Evolutionary conservation across 1,284 basidiomycete genomes (phyloP), one percentile per base, ranked within the genome.

Genomic region (Lignosus rhinocerotis): DNA sequence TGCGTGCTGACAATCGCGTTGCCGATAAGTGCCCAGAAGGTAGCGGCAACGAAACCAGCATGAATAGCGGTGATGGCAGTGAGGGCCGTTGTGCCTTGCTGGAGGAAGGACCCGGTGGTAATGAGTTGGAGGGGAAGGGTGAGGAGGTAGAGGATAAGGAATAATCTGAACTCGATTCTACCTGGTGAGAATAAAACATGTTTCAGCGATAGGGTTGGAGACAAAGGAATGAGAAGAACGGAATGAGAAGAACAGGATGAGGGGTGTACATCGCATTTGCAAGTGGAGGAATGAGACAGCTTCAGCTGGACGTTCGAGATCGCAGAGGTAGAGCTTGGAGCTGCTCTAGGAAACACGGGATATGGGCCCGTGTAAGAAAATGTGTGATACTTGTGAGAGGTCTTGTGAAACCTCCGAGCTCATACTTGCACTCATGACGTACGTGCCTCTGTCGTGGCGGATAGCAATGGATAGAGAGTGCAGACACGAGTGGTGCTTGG

Each of bases 1-100:
- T 95, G 93, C 10, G 89, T 91, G 34, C 90, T 88, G 25, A 96
- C 83, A 53, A 94, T 72, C 4, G 80, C 91, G 71, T 93, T 94
- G 31, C 80, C 89, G 47, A 95, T 76, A 51, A 95, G 76, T 3
- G 84, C 67, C 90, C 90, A 93, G 67, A 93, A 93, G 0, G 91
- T 72, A 4, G 87, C 80, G 5, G 84, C 86, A 33, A 93, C 82
- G 19, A 87, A 63, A 4, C 86, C 88, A 1, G 85, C 83, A 71
- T 88, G 93, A 6, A 95, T 77, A 0, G 90, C 86, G 0, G 92
- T 92, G 56, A 95, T 67, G 16, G 84, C 81, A 8, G 87, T 82
- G 32, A 95, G 78, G 1, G 82, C 76, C 0, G 80, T 84, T 17
- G 84, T 80, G 47, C 91, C 90, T 75, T 95, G 93, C 64, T 84